Percentiles rank a stretch among this genome's conserved stretches.
Conservation (phyloP, 805 yeast species). For the Starmerella kuoi region DNA sequence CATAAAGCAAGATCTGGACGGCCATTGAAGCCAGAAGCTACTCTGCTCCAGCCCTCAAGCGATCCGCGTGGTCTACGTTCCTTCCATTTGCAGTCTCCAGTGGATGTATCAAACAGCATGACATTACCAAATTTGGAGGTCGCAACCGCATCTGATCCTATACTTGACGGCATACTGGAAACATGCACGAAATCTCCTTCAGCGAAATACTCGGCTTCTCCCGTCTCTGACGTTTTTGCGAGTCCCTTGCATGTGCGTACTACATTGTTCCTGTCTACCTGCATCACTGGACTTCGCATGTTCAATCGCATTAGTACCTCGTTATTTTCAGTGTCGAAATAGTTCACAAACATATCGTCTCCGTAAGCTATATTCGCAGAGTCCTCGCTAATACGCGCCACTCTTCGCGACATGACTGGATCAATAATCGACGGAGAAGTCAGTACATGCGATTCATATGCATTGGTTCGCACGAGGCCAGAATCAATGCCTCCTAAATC, state of each 20-base stretch:
- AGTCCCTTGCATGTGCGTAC: slow-evolving; percentile 15
- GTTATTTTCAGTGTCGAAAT: not conserved
- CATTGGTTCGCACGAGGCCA: not conserved
- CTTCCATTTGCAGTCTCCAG: slow-evolving; percentile 2
- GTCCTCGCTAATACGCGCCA: slow-evolving; percentile 1
- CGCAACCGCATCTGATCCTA: slow-evolving; percentile 3
- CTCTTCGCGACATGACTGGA: slow-evolving; percentile 11
- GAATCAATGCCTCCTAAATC: slow-evolving; percentile 5
- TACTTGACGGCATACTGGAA: not conserved
- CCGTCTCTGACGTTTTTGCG: not conserved
- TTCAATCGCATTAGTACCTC: not conserved
- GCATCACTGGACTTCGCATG: slow-evolving; percentile 16
- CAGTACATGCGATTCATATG: slow-evolving; percentile 8
- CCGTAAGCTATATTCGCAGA: slow-evolving; percentile 9
- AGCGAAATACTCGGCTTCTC: slow-evolving; percentile 2
- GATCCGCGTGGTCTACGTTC: slow-evolving; percentile 10
- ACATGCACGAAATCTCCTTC: slow-evolving; percentile 19
- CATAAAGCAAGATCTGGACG: slow-evolving; percentile 11
- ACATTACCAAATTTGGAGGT: slow-evolving; percentile 5
- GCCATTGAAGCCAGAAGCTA: not conserved
- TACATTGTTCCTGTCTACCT: slow-evolving; percentile 9
- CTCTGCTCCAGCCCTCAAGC: slow-evolving; percentile 19
- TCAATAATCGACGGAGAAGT: slow-evolving; percentile 13
- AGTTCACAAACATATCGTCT: slow-evolving; percentile 11
- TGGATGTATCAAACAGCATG: slow-evolving; percentile 3